Evolutionary conservation across 1,284 basidiomycete genomes (phyloP).

Genomic region (Heterobasidion irregulare): DNA sequence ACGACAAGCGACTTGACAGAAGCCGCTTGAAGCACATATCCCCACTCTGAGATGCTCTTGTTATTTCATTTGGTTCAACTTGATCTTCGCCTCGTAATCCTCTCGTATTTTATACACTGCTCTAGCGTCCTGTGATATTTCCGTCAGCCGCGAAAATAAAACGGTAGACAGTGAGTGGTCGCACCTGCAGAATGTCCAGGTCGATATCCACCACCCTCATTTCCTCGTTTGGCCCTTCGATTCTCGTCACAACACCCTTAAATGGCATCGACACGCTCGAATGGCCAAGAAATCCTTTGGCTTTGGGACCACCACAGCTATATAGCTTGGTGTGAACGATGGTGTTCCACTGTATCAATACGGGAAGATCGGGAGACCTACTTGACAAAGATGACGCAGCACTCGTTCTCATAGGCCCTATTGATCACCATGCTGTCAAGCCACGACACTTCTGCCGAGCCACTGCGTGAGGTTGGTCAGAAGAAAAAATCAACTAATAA

Average conservation of each 20-base stretch:
- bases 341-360: not conserved
- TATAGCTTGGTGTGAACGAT: not conserved
- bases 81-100: not conserved
- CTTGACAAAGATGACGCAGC: not conserved
- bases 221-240: not conserved
- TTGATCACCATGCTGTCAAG: not conserved
- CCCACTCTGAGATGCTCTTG: not conserved
- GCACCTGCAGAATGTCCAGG: not conserved
- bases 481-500: not conserved
- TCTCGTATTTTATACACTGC: not conserved
- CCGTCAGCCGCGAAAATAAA: not conserved
- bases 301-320: not conserved
- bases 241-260: not conserved
- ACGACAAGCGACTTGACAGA: not conserved
- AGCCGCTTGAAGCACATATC: not conserved
- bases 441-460: not conserved
- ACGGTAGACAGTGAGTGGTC: not conserved
- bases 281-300: not conserved
- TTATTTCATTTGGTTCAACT: not conserved
- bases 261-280: not conserved
- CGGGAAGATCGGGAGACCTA: not conserved
- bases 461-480: not conserved
- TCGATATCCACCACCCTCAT: not conserved
- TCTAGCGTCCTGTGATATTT: not conserved
- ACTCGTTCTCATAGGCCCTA: not conserved